Conservation (phyloP, 2,329 filamentous ascomycete genomes). For the Alternaria alternata region DNA sequence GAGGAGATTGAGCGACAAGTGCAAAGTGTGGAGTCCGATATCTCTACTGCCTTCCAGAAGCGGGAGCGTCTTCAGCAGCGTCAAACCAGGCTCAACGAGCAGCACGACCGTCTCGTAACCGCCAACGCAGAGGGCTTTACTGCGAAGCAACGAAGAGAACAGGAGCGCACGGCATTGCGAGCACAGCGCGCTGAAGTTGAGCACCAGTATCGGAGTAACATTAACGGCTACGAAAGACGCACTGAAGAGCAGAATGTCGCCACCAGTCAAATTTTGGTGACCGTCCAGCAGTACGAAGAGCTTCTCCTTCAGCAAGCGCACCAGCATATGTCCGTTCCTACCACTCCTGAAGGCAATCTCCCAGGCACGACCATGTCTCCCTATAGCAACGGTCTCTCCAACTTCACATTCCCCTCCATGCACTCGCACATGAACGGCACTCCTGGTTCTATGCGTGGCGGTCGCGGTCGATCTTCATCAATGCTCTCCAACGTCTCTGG, state of each 20-base stretch:
- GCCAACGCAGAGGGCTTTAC: slow-evolving; percentile 72
- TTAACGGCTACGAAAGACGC: slow-evolving; percentile 49
- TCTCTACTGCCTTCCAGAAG: slow-evolving; percentile 69
- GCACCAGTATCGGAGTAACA: slow-evolving; percentile 50
- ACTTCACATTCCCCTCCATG: slow-evolving; percentile 49
- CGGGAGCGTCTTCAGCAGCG: slow-evolving; percentile 76
- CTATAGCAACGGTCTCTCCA: slow-evolving; percentile 44
- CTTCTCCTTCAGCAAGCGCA: slow-evolving; percentile 51
- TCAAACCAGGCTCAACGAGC: slow-evolving; percentile 75
- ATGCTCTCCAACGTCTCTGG: slow-evolving; percentile 62
- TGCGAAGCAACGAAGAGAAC: slow-evolving; percentile 62
- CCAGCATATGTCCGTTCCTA: slow-evolving; percentile 52
- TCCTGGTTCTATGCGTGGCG: slow-evolving; percentile 46
- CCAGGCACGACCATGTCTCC: slow-evolving; percentile 60
- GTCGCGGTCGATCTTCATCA: slow-evolving; percentile 59
- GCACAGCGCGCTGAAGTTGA: slow-evolving; percentile 47
- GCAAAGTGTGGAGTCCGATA: slow-evolving; percentile 70
- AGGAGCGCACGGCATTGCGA: slow-evolving; percentile 50
- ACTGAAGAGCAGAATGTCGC: slow-evolving; percentile 51
- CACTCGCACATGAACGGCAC: slow-evolving; percentile 42
- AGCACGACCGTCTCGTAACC: slow-evolving; percentile 73
- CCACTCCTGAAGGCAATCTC: slow-evolving; percentile 68
- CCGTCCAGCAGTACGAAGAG: slow-evolving; percentile 51
- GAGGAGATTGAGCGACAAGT: slow-evolving; percentile 68
- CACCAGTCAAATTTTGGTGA: slow-evolving; percentile 46